These are phyloP conservation scores for Aspergillus avenaceus DNA, from an alignment of 495 filamentous ascomycete genomes.

Conservation along the genomic window DNA sequence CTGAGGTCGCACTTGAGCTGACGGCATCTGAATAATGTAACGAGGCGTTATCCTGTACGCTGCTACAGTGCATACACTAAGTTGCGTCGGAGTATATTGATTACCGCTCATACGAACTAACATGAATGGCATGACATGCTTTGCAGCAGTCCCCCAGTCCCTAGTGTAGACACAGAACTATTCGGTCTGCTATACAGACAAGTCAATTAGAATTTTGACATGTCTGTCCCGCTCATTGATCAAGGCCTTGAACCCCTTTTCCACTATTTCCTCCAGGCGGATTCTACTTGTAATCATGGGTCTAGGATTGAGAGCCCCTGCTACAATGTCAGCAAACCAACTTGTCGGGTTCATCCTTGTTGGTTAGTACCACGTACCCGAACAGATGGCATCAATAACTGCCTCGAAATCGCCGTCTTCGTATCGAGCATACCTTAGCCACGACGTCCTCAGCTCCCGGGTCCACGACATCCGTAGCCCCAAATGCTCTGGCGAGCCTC, in stretches of 20 bases:
- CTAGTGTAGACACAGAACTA: no score
- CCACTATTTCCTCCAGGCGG: slow-evolving; percentile 46
- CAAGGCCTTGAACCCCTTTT: slow-evolving; percentile 51
- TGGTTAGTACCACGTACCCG: slow-evolving; percentile 26
- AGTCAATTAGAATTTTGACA: slow-evolving; percentile 48
- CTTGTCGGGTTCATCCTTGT: slow-evolving; percentile 20
- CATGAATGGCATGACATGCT: background rate
- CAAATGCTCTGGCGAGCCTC: background rate
- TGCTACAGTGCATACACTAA: background rate
- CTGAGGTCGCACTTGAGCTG: no score
- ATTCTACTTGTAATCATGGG: slow-evolving; percentile 57
- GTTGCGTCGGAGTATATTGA: background rate
- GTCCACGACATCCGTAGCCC: background rate
- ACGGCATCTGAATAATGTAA: background rate
- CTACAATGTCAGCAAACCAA: slow-evolving; percentile 3
- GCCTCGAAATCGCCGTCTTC: slow-evolving; percentile 50
- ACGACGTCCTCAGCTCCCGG: background rate
- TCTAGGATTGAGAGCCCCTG: slow-evolving; percentile 24
- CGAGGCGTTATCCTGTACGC: background rate
- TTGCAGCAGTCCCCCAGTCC: background rate
- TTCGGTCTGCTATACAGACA: no score
- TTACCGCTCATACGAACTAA: background rate
- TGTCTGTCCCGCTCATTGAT: slow-evolving; percentile 50
- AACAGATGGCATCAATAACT: slow-evolving; percentile 50
- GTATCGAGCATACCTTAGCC: slow-evolving; percentile 8